Conservation (phyloP, 1,284 basidiomycete genomes). For the Filobasidium uniguttulatum region DNA sequence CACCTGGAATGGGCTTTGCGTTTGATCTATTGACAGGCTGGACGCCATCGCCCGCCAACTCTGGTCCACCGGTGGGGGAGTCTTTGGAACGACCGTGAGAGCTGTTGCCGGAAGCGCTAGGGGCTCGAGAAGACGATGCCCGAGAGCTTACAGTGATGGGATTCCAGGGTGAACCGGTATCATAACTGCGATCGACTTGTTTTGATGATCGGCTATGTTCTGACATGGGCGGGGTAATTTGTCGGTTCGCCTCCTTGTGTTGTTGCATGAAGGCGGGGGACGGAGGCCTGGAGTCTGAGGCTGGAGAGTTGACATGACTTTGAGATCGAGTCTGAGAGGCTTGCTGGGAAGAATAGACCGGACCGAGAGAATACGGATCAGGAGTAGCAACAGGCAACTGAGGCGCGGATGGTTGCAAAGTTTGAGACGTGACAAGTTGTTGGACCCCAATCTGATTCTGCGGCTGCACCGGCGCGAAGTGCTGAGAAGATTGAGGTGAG, state of each 20-base stretch:
- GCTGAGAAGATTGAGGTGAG: too few species aligned
- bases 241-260: background rate
- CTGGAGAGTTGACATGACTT: background rate
- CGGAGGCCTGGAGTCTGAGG: background rate
- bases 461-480: too few species aligned
- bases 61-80: background rate
- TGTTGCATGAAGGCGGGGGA: background rate
- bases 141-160: background rate
- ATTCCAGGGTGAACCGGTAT: constrained; percentile 11
- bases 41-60: background rate
- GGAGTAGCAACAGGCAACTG: too few species aligned
- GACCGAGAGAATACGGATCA: too few species aligned
- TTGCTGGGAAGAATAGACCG: too few species aligned
- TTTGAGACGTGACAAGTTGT: too few species aligned
- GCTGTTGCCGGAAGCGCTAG: background rate
- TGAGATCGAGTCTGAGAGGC: too few species aligned
- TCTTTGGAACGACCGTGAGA: background rate
- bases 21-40: constrained; percentile 5
- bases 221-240: constrained; percentile 4
- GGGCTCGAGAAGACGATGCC: background rate
- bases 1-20: background rate
- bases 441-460: too few species aligned
- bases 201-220: background rate
- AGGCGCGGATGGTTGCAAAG: too few species aligned
- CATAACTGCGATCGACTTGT: constrained; percentile 6